Conservation (phyloP, 2,329 filamentous ascomycete species). For the Colletotrichum sp. region DNA sequence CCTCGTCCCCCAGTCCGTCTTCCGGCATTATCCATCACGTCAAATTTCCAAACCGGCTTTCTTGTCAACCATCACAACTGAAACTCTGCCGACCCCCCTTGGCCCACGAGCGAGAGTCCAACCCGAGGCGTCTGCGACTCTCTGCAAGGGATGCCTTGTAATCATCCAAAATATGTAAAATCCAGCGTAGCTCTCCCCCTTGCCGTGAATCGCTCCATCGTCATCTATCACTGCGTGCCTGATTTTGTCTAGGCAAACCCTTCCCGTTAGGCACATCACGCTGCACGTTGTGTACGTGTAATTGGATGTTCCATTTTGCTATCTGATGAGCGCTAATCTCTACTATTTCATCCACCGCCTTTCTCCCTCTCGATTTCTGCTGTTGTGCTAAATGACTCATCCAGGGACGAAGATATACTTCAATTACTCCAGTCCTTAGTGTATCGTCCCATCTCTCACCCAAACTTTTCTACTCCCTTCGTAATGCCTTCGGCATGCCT, state of each 20-base stretch:
- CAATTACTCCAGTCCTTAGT: conserved; percentile 6
- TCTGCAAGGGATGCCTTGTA: not conserved
- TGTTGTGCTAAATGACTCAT: conserved; percentile 18
- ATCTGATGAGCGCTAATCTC: conserved; percentile 19
- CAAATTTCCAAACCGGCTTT: conserved; percentile 17
- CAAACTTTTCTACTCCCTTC: conserved; percentile 18
- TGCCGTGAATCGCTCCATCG: not conserved
- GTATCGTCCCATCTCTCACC: conserved; percentile 9
- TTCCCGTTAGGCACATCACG: not conserved
- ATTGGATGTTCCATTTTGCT: conserved; percentile 15
- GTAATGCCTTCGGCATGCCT: not conserved
- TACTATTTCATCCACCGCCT: conserved; percentile 18
- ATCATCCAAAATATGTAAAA: not conserved
- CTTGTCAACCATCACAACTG: conserved; percentile 11
- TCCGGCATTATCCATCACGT: conserved; percentile 1
- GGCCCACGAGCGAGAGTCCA: not conserved
- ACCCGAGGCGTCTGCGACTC: not conserved
- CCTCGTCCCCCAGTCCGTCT: not conserved
- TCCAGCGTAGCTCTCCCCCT: not conserved
- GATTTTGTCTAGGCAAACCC: not conserved
- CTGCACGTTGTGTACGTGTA: not conserved
- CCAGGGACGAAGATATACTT: conserved; percentile 18
- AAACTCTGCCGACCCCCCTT: conserved; percentile 3
- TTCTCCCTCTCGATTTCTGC: conserved; percentile 4
- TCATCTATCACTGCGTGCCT: not conserved